Percentiles rank a stretch among this genome's conserved stretches.
These are phyloP conservation scores for Rhynchosporium graminicola DNA, from an alignment of 2,329 filamentous ascomycete species.

Conservation along the genomic window DNA sequence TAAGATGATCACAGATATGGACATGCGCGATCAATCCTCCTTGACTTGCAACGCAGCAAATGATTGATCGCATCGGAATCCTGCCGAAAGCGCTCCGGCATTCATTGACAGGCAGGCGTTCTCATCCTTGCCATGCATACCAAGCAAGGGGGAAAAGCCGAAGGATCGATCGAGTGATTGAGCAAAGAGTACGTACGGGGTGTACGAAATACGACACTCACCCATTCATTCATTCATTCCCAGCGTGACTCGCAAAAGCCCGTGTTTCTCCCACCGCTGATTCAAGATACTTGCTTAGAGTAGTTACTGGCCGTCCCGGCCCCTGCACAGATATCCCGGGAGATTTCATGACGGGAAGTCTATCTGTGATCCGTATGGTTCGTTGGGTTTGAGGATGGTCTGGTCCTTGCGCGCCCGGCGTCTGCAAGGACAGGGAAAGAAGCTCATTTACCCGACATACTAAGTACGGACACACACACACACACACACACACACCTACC, in stretches of 20 bases:
- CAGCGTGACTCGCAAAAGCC: neutral
- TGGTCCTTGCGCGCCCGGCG: no score
- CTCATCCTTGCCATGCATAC: neutral
- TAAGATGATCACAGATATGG: neutral
- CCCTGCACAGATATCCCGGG: conserved; percentile 10
- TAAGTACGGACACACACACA: neutral
- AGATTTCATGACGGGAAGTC: neutral
- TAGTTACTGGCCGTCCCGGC: neutral
- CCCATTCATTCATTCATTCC: neutral
- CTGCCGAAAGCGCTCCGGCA: conserved; percentile 10
- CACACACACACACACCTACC: fast-evolving
- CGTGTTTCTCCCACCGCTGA: neutral
- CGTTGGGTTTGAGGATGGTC: neutral
- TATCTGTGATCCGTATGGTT: conserved; percentile 1
- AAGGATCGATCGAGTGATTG: neutral
- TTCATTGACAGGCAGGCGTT: neutral
- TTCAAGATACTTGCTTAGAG: neutral
- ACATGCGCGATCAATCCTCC: neutral
- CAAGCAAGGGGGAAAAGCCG: neutral
- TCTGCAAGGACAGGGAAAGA: neutral
- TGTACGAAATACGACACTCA: neutral
- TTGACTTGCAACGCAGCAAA: neutral
- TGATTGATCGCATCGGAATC: neutral
- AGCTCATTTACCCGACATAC: neutral
- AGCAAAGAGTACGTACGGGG: no score